These are phyloP conservation scores for Dendrobium nobile DNA, from an alignment of 106 monocot genomes.

Conservation along the genomic window DNA sequence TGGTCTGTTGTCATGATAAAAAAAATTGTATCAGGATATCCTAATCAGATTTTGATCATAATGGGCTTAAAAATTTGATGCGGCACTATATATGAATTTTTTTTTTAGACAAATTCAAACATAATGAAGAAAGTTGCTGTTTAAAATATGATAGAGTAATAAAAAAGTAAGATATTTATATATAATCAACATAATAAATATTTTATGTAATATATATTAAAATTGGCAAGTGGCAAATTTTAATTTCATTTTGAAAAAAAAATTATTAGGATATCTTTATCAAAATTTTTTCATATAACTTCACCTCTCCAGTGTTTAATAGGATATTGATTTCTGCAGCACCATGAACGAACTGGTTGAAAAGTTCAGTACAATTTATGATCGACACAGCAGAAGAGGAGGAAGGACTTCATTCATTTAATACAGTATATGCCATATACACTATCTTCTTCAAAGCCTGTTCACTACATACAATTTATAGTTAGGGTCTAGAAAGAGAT, in stretches of 20 bases:
- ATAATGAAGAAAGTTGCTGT: too few relatives aligned
- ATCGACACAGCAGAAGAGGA: slow-evolving; percentile 74
- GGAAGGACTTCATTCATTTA: slow-evolving; percentile 73
- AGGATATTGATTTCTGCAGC: slow-evolving; percentile 23
- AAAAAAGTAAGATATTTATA: not conserved
- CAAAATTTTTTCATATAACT: not conserved
- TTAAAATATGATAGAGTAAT: not conserved
- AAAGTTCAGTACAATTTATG: slow-evolving; percentile 76
- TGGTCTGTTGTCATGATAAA: too few relatives aligned
- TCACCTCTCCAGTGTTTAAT: not conserved
- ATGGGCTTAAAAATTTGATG: too few relatives aligned
- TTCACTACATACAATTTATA: not conserved
- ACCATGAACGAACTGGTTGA: slow-evolving; percentile 92
- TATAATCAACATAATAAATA: not conserved
- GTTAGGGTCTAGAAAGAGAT: not conserved
- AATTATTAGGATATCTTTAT: too few relatives aligned
- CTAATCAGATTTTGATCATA: too few relatives aligned
- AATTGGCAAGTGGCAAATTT: too few relatives aligned
- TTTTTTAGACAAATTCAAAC: too few relatives aligned
- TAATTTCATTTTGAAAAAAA: too few relatives aligned
- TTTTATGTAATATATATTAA: not conserved
- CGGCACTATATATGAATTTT: too few relatives aligned
- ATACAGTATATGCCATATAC: not conserved
- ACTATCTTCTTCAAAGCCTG: slow-evolving; percentile 1
- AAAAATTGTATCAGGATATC: too few relatives aligned